Percentiles rank a stretch among this genome's conserved stretches.
These are phyloP conservation scores for Globisporangium cederbergense DNA, from an alignment of 352 stramenopile genomes.

Conservation along the genomic window DNA sequence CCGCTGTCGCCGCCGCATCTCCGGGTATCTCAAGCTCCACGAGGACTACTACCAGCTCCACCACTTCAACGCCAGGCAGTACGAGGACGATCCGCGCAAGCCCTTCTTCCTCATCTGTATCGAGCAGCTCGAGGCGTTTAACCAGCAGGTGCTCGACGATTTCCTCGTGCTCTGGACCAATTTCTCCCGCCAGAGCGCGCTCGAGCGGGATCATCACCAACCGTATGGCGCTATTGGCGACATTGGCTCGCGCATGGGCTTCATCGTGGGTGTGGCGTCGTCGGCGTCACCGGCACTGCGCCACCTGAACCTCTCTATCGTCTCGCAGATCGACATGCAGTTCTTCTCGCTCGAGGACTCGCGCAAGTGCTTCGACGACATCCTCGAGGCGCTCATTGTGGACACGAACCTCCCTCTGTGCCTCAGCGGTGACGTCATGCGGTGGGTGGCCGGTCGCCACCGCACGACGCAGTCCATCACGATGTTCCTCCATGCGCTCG, in stretches of 20 bases:
- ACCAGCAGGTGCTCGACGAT: constrained; percentile 51
- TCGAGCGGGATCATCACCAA: constrained; percentile 7
- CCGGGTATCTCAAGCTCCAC: constrained; percentile 23
- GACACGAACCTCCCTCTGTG: constrained; percentile 54
- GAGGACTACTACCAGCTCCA: constrained; percentile 37
- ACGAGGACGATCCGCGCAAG: constrained; percentile 11
- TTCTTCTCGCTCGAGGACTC: constrained; percentile 81
- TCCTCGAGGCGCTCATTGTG: constrained; percentile 70
- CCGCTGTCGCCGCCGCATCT: constrained; percentile 22
- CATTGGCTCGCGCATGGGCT: constrained; percentile 31
- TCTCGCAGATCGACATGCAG: constrained; percentile 56
- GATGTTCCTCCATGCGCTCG: constrained; percentile 55
- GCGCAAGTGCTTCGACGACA: constrained; percentile 68
- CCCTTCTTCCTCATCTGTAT: constrained; percentile 68
- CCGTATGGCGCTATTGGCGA: not conserved
- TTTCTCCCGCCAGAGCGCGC: constrained; percentile 22
- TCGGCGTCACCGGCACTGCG: constrained; percentile 61
- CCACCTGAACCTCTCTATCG: constrained; percentile 54
- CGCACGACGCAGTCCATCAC: constrained; percentile 62
- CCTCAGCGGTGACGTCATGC: constrained; percentile 46
- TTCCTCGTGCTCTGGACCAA: constrained; percentile 75
- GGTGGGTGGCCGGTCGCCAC: constrained; percentile 42
- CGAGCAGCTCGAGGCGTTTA: constrained; percentile 70
- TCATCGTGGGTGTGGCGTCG: constrained; percentile 70
- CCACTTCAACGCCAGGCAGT: constrained; percentile 6